Base-by-base conservation (phyloP, 164 flowering plant genomes). In the Annona squamosa region DNA sequence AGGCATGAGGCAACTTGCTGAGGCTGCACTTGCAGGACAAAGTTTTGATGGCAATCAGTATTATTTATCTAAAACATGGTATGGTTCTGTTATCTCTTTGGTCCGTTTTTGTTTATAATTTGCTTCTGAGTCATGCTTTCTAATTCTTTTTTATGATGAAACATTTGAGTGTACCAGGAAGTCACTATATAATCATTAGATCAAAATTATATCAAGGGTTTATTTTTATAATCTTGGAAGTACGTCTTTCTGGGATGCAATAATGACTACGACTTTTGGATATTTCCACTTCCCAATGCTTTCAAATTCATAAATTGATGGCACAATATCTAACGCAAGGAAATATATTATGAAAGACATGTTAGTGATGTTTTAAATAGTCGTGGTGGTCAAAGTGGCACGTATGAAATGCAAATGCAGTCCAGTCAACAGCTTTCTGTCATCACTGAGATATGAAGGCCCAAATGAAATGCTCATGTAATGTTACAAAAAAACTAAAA, bases 51-150 rank as follows among this genome's bases (percentile, higher is more conserved):
- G 87, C 66, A 67, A 72, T 44, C 71, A 71, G 63, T 91, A 89
- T 79, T 88, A 79, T 82, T 86, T 95, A 26, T 91, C 99, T 4
- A 91, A 77, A 79, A 1, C 90, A 59, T 95, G 99, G 97, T 92
- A 90, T 75, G 83, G 26, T 19, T 64, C 43, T 64, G 9, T 64
- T 37, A 64, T 64, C 37, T 64, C 13, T 13, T 18, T 18, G 13
- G 13, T 16, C n/a, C 12, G n/a, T 59, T 63, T 63, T 44, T 13
- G 2, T 66, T 65, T 9, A 13, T 41, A 12, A 7, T 66, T 66
- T 66, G n/a, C 16, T 10, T 7, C 13, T 66, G 46, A 13, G 16
- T 3, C 16, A 9, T 66, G 5, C 43, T 44, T 44, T 44, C 45
- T 43, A 4, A 3, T 12, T 12, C 45, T 19, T n/a, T 37, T 37